Percentiles rank a stretch among this genome's conserved stretches.
Conservation (phyloP, 2,329 filamentous ascomycete species). For the Ophiostoma australiae region DNA sequence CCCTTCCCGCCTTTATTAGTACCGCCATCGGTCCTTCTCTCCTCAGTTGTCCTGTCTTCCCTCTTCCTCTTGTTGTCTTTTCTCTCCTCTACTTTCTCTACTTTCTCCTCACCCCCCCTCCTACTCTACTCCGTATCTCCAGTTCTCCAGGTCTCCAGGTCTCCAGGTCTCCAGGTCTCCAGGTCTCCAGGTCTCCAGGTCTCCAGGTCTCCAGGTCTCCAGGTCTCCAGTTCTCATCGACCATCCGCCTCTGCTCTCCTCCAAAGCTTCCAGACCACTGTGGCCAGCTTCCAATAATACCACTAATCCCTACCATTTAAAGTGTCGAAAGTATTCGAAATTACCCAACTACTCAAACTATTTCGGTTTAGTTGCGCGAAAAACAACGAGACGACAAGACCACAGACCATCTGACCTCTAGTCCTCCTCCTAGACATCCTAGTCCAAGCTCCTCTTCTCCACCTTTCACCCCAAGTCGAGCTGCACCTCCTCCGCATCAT, state of each 20-base stretch:
- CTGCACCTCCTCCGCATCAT: conserved; percentile 20
- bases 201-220: background rate
- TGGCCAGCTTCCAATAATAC: background rate
- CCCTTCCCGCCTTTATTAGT: conserved; percentile 17
- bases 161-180: background rate
- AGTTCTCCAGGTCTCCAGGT: background rate
- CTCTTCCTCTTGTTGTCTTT: conserved; percentile 1
- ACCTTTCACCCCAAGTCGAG: conserved; percentile 21
- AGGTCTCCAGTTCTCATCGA: background rate
- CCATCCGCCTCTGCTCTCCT: background rate
- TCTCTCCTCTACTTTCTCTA: conserved; percentile 1
- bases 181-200: background rate
- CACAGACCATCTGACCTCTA: conserved; percentile 17
- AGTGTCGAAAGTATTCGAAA: background rate
- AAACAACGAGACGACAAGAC: conserved; percentile 18
- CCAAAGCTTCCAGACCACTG: conserved; percentile 8
- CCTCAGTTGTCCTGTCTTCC: background rate
- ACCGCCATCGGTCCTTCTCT: conserved; percentile 14
- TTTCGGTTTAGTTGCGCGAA: conserved; percentile 20
- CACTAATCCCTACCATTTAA: background rate
- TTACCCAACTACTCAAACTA: background rate
- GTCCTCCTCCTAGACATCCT: background rate
- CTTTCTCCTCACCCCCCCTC: conserved; percentile 11
- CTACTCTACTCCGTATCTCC: background rate
- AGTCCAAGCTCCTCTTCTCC: conserved; percentile 19